Evolutionary conservation across 2,329 filamentous ascomycete species (phyloP).

Genomic region (Aureobasidium vineae): DNA sequence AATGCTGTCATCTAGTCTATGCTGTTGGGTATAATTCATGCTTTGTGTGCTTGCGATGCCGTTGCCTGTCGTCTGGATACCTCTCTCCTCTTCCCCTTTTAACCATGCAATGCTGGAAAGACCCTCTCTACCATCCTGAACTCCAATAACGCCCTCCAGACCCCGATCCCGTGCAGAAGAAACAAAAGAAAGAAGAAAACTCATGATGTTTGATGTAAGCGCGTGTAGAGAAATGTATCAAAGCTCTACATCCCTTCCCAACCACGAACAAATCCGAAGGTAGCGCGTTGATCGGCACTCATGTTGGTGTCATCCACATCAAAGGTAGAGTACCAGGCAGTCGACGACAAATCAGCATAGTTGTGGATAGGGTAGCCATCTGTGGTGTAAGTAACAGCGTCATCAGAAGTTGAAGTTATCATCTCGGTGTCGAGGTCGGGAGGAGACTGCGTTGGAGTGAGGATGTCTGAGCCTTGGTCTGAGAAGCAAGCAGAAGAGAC

Average conservation of each 20-base stretch:
- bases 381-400: not conserved
- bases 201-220: no score
- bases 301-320: not conserved
- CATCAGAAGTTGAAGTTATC: not conserved
- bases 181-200: no score
- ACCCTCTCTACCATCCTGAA: no score
- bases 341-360: not conserved
- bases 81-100: not conserved
- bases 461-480: not conserved
- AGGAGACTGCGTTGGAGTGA: not conserved
- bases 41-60: not conserved
- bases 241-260: no score
- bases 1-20: not conserved
- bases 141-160: no score
- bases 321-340: not conserved
- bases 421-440: not conserved
- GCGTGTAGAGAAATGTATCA: no score
- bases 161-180: no score
- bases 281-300: not conserved
- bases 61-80: not conserved
- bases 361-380: not conserved
- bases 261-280: not conserved
- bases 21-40: not conserved
- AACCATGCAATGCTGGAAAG: not conserved
- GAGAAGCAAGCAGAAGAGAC: not conserved